Evolutionary conservation across 257 asterid genomes (phyloP), one percentile per base, ranked within the genome.

Genomic region (Avicennia marina): DNA sequence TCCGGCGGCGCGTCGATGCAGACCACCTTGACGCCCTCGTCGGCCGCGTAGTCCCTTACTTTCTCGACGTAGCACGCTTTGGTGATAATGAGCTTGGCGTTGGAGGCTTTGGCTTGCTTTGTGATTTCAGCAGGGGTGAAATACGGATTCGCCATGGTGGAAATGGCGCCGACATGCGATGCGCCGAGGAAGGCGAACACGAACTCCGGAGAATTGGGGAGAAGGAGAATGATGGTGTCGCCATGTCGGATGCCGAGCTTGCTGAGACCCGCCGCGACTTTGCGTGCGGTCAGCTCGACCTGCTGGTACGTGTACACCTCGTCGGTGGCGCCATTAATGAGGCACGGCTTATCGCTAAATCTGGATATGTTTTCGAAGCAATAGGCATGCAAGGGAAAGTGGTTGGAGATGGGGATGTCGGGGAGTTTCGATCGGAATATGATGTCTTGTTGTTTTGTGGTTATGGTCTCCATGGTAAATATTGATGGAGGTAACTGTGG

Each of bases 141-240:
- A 25, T 67, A 73, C 1, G 98, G 98, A 24, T 91, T 91, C 2
- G 98, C 98, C 90, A 80, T 88, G 3, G 96, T 88, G 2, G 89
- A 66, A 5, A 80, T 16, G 42, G 96, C 90, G 18, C 97, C 97
- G 41, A 77, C 62, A 69, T 63, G 70, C 2, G 98, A 91, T 0
- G 95, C 90, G 2, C 97, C 98, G 32, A 91, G 78, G 75, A 88
- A 91, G 16, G 95, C 75, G 53, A 76, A 85, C 1, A 91, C 83
- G 67, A 69, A 91, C 18, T 91, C 98, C 7, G 95, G 81, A 16
- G 80, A 70, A 48, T 91, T 91, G 0, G 94, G 98, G 40, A 91
- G 90, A 48, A 88, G 78, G 59, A 91, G 64, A 95, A 91, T 88
- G 78, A 91, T 56, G 17, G 85, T 78, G 24, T 88, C 98, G 2